Evolutionary conservation across 495 filamentous ascomycete species (phyloP).

Genomic region (Penicillium daleae): DNA sequence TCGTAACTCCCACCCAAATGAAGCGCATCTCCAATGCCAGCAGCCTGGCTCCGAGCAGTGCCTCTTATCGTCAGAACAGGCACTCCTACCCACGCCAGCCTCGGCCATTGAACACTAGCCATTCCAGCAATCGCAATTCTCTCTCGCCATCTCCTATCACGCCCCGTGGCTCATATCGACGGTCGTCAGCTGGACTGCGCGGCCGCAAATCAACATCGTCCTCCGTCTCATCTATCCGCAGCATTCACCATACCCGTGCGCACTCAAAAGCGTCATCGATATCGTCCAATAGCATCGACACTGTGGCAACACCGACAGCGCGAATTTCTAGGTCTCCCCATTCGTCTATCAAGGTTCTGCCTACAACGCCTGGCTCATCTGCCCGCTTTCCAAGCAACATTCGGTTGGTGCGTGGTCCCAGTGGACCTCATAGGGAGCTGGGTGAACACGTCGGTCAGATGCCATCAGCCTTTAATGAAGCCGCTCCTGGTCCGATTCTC

Average conservation of each 20-base stretch:
- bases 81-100: constrained; percentile 54
- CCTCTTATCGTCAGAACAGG: constrained; percentile 50
- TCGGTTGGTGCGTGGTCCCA: constrained; percentile 71
- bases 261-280: constrained; percentile 95
- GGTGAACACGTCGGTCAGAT: constrained; percentile 32
- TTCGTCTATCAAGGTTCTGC: constrained; percentile 89
- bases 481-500: constrained; percentile 40
- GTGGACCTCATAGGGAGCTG: constrained; percentile 35
- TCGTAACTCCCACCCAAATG: constrained; percentile 46
- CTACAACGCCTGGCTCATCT: constrained; percentile 80
- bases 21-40: constrained; percentile 51
- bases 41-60: constrained; percentile 50
- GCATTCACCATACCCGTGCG: constrained; percentile 81
- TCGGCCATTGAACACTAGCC: constrained; percentile 54
- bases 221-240: constrained; percentile 89
- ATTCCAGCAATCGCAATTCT: constrained; percentile 73
- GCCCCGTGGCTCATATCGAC: constrained; percentile 80
- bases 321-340: constrained; percentile 75
- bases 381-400: constrained; percentile 83
- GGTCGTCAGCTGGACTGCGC: constrained; percentile 72
- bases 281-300: constrained; percentile 77
- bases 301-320: constrained; percentile 67
- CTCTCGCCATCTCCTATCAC: constrained; percentile 89
- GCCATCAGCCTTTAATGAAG: constrained; percentile 45
- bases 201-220: constrained; percentile 96